phyloP scores from a whole-genome alignment of 73 alveolate species.

The Paramecium pentaurelia region DNA sequence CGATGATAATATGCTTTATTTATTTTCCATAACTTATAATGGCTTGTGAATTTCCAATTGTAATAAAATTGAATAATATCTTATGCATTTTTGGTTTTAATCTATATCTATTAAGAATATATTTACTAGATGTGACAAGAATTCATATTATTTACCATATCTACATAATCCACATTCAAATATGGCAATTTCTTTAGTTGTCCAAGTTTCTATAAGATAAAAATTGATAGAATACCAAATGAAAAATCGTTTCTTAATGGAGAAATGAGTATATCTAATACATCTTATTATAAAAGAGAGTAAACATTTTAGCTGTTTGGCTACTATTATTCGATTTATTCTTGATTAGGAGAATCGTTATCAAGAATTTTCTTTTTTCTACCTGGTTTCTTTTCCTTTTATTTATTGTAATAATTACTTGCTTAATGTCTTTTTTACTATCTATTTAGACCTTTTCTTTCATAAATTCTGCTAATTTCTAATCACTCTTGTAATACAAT shows the following conservation, averaged over 20 bases:
- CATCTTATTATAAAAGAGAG: background rate
- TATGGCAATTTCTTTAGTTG: constrained; percentile 50
- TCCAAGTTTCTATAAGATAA: constrained; percentile 43
- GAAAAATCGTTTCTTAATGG: constrained; percentile 54
- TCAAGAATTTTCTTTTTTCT: constrained; percentile 34
- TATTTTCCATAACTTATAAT: constrained; percentile 57
- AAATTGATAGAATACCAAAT: constrained; percentile 23
- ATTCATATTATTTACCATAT: constrained; percentile 54
- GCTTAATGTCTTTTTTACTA: constrained; percentile 1
- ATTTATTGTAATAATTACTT: background rate
- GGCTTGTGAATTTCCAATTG: constrained; percentile 56
- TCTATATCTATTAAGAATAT: background rate
- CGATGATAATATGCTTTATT: constrained; percentile 49
- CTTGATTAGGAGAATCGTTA: background rate
- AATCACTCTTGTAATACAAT: constrained; percentile 46
- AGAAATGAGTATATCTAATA: constrained; percentile 29
- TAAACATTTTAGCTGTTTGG: background rate
- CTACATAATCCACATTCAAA: constrained; percentile 61
- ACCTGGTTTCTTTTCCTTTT: constrained; percentile 21
- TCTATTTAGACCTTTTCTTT: constrained; percentile 23
- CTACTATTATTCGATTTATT: background rate
- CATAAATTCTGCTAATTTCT: constrained; percentile 26
- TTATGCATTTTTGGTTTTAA: constrained; percentile 22
- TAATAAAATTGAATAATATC: constrained; percentile 49
- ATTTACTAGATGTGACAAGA: constrained; percentile 12